Base-by-base conservation (phyloP, 2,329 filamentous ascomycete species). In the Cladophialophora yegresii region DNA sequence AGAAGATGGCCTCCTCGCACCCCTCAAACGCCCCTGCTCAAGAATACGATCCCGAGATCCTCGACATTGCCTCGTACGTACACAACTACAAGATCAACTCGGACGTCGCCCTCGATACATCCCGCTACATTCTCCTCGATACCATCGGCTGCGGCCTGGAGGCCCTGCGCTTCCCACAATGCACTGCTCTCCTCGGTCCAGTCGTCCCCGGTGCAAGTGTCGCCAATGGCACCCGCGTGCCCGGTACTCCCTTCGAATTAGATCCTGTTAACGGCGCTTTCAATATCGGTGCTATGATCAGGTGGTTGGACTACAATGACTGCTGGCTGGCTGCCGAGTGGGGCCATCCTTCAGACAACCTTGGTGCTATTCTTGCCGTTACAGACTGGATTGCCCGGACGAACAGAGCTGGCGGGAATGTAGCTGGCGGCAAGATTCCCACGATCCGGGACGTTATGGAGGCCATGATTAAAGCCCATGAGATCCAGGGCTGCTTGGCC, bases 241-340 rank as follows among this genome's bases (percentile, higher is more conserved):
- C 91, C 47, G 95, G 95, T 70, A 98, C 95, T 33, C 87, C 90
- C 71, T 98, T 93, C 82, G 89, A 96, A 80, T 88, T 99, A 72
- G 95, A 98, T 77, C 95, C 95, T 45, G 88, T 98, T 76, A 93
- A 93, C 74, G 95, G 89, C 68, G 95, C 95, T 69, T 98, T 99
- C 87, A 98, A 98, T 85, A 98, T 99, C 73, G 95, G 95, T 73
- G 90, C 95, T 74, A 96, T 96, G 89, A 96, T 99, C 82, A 87
- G 95, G 76, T 99, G 95, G 95, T 87, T 99, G 74, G 95, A 99
- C 83, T 99, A 98, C 86, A 99, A 99, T 79, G 95, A 99, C 85
- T 98, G 95, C 87, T 99, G 93, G 95, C 85, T 98, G 69, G 95
- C 93, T 51, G 95, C 95, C 62, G 95, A 99, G 82, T 99, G 95